Base-by-base conservation (phyloP, 2,329 filamentous ascomycete genomes). In the Penicillium oxalicum region DNA sequence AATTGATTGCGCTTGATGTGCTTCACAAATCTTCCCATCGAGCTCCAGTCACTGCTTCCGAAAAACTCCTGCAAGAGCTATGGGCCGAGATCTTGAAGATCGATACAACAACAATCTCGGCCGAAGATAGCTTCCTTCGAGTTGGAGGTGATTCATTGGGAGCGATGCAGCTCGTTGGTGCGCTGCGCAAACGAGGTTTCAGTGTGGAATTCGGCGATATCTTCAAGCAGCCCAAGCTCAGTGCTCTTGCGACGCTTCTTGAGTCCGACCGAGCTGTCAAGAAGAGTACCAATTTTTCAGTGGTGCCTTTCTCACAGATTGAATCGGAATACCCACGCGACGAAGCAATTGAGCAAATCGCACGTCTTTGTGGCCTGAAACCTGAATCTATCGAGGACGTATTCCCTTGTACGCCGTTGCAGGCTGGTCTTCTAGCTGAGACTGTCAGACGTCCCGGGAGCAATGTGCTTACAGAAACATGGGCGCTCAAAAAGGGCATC, bases 91-190 rank as follows among this genome's bases (percentile, higher is more conserved):
- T 41, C 3, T 9, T 41, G 29, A 11, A 11, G 6, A 11, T 32
- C 7, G 29, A 32, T 1, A 11, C 9, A 11, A 32, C 29, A 7
- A 7, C 29, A 32, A 32, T 32, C 29, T 7, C 7, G 6, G 9
- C 39, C 7, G 32, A 42, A 38, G 51, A 53, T 11, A 44, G 38
- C 28, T 53, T 53, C 33, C 48, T 53, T 40, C 33, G 35, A 9
- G 28, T 43, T 9, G 51, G 51, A 29, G 51, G 51, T 28, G 51
- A 53, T 27, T 51, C 51, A 5, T 40, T 53, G 2, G 40, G 35
- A 13, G 48, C 48, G 8, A 53, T 53, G 38, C 35, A 36, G 9
- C 25, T 51, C 9, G 45, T 49, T n/a, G n/a, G 37, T 7, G 33
- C 39, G 8, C 9, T 37, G 13, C 50, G 46, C 8, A 24, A 35